Evolutionary conservation across 495 filamentous ascomycete species (phyloP).

Genomic region (Neurospora sp.): DNA sequence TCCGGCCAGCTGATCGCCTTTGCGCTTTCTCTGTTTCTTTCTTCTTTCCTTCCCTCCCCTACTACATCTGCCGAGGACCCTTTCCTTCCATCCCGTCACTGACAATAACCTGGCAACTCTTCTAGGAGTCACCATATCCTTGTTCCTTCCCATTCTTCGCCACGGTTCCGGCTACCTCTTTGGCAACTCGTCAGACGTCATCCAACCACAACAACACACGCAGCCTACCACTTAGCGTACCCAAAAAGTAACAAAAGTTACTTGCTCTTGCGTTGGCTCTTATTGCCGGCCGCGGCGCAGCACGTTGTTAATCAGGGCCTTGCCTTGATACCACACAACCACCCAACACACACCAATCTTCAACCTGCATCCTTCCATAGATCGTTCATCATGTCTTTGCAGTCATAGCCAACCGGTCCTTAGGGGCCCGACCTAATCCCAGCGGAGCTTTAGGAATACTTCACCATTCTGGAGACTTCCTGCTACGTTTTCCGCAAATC

Average conservation of each 20-base stretch:
- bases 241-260: not conserved
- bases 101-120: not conserved
- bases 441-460: slow-evolving; percentile 17
- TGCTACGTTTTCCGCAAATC: not conserved
- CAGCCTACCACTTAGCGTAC: not conserved
- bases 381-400: slow-evolving; percentile 28
- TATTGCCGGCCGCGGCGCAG: not conserved
- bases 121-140: not conserved
- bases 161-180: slow-evolving; percentile 2
- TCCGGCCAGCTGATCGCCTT: not conserved
- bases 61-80: not conserved
- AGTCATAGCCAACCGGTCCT: slow-evolving; percentile 49
- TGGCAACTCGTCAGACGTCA: slow-evolving; percentile 5
- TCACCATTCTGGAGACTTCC: slow-evolving; percentile 13
- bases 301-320: not conserved
- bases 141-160: not conserved
- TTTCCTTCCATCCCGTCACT: not conserved
- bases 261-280: not conserved
- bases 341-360: slow-evolving; percentile 2
- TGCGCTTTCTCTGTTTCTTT: not conserved
- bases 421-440: slow-evolving; percentile 38
- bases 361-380: slow-evolving; percentile 6
- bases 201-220: not conserved
- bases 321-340: slow-evolving; percentile 10
- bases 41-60: not conserved